These are phyloP conservation scores for Sindora glabra DNA, from an alignment of 306 rosid species.

Conservation along the genomic window DNA sequence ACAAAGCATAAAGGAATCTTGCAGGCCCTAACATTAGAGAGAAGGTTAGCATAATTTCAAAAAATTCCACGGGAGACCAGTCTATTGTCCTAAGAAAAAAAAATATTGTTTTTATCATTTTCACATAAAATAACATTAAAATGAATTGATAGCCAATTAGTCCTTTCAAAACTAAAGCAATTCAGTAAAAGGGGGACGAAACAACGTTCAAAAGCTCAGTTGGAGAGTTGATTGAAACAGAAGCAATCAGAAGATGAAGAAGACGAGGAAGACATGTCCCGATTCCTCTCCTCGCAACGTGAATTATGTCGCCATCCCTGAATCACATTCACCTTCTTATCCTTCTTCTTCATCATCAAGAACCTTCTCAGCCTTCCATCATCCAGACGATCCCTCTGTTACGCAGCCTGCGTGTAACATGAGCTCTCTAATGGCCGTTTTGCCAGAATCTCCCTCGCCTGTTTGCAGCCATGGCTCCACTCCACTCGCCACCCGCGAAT, in stretches of 20 bases:
- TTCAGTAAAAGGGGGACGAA: too few species aligned
- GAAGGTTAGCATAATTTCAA: too few species aligned
- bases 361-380: constrained; percentile 2
- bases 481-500: constrained; percentile 5
- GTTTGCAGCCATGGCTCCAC: constrained; percentile 18
- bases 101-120: too few species aligned
- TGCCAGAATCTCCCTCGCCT: constrained; percentile 39
- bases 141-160: too few species aligned
- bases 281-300: not conserved
- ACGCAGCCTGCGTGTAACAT: constrained; percentile 25
- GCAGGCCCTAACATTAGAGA: too few species aligned
- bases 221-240: too few species aligned
- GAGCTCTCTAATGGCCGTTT: constrained; percentile 29
- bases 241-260: not conserved
- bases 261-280: not conserved
- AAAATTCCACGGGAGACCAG: too few species aligned
- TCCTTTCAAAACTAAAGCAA: too few species aligned
- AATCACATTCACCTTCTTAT: not conserved
- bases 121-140: too few species aligned
- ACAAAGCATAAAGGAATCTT: too few species aligned
- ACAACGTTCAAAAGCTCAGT: too few species aligned
- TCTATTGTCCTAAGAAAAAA: too few species aligned
- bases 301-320: not conserved
- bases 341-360: constrained; percentile 11
- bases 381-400: not conserved